A percentile compares a stretch with the other conserved stretches of the same genome.
These are phyloP conservation scores for Ophiognomonia clavigignenti-juglandacearum DNA, from an alignment of 2,329 filamentous ascomycete genomes.

Conservation along the genomic window DNA sequence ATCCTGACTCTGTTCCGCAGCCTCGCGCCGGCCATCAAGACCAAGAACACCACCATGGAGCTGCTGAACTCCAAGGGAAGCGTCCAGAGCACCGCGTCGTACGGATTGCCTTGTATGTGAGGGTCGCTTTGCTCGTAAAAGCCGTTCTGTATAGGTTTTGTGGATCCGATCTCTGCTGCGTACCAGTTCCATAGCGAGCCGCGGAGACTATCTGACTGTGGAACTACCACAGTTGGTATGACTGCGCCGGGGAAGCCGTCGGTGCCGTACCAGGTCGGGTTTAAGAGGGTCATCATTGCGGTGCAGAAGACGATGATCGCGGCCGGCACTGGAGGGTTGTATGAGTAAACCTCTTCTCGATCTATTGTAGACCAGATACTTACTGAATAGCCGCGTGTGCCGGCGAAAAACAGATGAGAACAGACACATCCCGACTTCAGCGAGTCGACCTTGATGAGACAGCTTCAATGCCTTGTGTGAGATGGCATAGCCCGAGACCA, in stretches of 20 bases:
- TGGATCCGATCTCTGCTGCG: constrained; percentile 8
- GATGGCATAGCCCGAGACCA: constrained; percentile 36
- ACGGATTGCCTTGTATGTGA: constrained; percentile 12
- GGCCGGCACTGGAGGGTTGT: constrained; percentile 16
- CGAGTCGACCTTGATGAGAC: constrained; percentile 18
- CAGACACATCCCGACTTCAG: constrained; percentile 19
- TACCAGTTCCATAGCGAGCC: constrained; percentile 20
- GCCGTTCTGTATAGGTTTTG: constrained; percentile 18
- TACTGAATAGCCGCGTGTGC: constrained; percentile 22
- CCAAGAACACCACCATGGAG: constrained; percentile 30
- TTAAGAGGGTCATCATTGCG: constrained; percentile 14
- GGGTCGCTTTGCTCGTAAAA: constrained; percentile 1
- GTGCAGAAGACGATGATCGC: constrained; percentile 16
- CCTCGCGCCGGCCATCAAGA: constrained; percentile 26
- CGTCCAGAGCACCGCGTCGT: constrained; percentile 32
- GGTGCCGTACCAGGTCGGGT: constrained; percentile 13
- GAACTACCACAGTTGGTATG: constrained; percentile 15
- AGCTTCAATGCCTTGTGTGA: constrained; percentile 30
- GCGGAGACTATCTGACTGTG: constrained; percentile 15
- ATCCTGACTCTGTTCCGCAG: constrained; percentile 19
- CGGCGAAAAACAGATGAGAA: constrained; percentile 24
- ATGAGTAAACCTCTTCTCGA: neutral
- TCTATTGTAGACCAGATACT: neutral
- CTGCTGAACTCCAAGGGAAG: constrained; percentile 31
- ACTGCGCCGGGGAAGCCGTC: constrained; percentile 20